Base-by-base conservation (phyloP, 805 yeast species). In the Saccharomycopsis selenospora region DNA sequence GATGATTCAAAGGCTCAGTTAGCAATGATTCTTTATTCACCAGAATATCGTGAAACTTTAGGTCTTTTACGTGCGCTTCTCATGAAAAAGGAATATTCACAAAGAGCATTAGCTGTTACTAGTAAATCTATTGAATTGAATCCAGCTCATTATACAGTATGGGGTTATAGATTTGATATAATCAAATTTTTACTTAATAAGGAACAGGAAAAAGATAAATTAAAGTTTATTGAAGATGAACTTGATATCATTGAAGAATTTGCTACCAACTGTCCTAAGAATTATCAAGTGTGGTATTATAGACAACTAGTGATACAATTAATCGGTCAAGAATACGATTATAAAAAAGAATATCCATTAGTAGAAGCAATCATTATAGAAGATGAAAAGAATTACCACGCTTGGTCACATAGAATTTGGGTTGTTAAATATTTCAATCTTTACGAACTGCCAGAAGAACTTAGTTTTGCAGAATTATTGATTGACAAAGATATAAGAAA, bases 241-340 rank as follows among this genome's bases (percentile, higher is more conserved):
- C 68, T 88, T 33, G 77, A 77, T 33, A 88, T 96, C 96, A 73
- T 88, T 54, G 93, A 86, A 57, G 70, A 70, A 28, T 67, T 86
- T 29, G 90, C 95, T 0, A 60, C 84, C 43, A 80, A 75, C 10
- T 83, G 85, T 62, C 84, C 90, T 36, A 93, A 93, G 63, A 91
- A 90, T 68, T 93, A 93, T 66, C 99, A 93, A 64, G 83, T 91
- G n/a, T 93, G 98, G 97, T 86, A 90, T 57, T 90, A 91, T 60
- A 75, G 97, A 49, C 90, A 84, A 59, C 67, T 79, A 28, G 61
- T 91, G 6, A 66, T 84, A 47, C 71, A 71, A 38, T 48, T 62
- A 43, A 55, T 52, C 44, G 49, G 53, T 28, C 25, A 52, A 3
- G 48, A 49, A n/a, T 72, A 72, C 56, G 57, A 68, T 40, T 64